These are phyloP conservation scores for Trichoderma cornu-damae DNA, from an alignment of 2,329 filamentous ascomycete species.

Conservation along the genomic window DNA sequence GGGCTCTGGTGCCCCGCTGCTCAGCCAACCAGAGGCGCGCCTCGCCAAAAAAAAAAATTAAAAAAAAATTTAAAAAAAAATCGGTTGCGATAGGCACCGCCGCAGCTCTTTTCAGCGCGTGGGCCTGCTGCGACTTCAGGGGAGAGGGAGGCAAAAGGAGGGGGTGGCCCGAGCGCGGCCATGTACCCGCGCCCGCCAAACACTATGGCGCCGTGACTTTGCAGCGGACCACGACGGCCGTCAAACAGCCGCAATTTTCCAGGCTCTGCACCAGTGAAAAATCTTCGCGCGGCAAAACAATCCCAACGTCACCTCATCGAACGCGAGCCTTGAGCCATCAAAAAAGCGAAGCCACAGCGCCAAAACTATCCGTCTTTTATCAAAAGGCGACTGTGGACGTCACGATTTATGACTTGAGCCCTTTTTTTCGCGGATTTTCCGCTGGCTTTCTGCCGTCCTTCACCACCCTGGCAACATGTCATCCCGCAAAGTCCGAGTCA, in stretches of 20 bases:
- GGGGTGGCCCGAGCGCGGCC: constrained; percentile 28
- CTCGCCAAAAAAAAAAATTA: constrained; percentile 7
- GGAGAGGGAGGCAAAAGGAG: constrained; percentile 29
- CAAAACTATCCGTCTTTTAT: constrained; percentile 46
- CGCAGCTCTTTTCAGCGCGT: constrained; percentile 17
- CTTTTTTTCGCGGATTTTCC: constrained; percentile 60
- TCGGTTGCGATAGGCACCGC: constrained; percentile 13
- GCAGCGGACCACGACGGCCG: constrained; percentile 24
- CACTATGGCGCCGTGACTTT: constrained; percentile 26
- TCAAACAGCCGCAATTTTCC: constrained; percentile 25
- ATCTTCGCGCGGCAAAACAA: constrained; percentile 51
- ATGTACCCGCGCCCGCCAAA: constrained; percentile 28
- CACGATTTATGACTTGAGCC: constrained; percentile 56
- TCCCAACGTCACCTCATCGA: constrained; percentile 54
- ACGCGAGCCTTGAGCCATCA: constrained; percentile 47
- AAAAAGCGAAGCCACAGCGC: constrained; percentile 47
- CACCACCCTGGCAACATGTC: constrained; percentile 49
- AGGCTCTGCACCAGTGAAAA: constrained; percentile 43
- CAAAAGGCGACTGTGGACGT: constrained; percentile 52
- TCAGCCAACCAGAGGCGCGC: constrained; percentile 19
- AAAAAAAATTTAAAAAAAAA: too few species aligned
- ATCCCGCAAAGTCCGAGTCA: constrained; percentile 68
- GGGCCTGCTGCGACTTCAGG: constrained; percentile 16
- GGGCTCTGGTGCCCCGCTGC: background rate
- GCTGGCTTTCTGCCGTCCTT: constrained; percentile 40